A percentile compares a stretch with the other conserved stretches of the same genome.
phyloP scores from a whole-genome alignment of 345 rosid genomes.

The Citrus mangshanensis region DNA sequence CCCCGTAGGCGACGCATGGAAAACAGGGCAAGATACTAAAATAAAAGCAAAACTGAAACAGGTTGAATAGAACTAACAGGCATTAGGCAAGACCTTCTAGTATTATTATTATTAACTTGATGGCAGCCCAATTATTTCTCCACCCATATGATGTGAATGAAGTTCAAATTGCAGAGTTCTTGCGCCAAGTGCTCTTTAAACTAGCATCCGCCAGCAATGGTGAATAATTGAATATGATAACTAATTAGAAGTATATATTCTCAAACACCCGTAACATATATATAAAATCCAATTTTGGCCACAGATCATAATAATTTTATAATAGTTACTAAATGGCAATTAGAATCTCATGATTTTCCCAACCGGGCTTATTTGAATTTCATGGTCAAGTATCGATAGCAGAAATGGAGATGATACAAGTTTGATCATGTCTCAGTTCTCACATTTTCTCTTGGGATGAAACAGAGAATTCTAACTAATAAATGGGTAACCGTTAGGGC shows the following conservation, averaged over 20 bases:
- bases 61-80: constrained; percentile 12
- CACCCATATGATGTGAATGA: too few species aligned
- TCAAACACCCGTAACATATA: too few species aligned
- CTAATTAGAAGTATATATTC: too few species aligned
- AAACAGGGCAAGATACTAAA: background rate
- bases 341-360: background rate
- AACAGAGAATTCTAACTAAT: background rate
- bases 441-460: background rate
- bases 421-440: background rate
- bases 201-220: too few species aligned
- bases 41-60: background rate
- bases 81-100: too few species aligned
- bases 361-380: background rate
- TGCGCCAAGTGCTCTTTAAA: too few species aligned
- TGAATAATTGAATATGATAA: too few species aligned
- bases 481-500: background rate
- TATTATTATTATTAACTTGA: too few species aligned
- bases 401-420: background rate
- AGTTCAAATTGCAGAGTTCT: too few species aligned
- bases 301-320: too few species aligned
- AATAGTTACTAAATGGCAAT: background rate
- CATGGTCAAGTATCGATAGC: background rate
- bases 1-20: constrained; percentile 7
- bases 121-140: too few species aligned
- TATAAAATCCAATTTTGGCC: too few species aligned